phyloP scores from a whole-genome alignment of 2,329 filamentous ascomycete species.

The Alternaria metachromatica region DNA sequence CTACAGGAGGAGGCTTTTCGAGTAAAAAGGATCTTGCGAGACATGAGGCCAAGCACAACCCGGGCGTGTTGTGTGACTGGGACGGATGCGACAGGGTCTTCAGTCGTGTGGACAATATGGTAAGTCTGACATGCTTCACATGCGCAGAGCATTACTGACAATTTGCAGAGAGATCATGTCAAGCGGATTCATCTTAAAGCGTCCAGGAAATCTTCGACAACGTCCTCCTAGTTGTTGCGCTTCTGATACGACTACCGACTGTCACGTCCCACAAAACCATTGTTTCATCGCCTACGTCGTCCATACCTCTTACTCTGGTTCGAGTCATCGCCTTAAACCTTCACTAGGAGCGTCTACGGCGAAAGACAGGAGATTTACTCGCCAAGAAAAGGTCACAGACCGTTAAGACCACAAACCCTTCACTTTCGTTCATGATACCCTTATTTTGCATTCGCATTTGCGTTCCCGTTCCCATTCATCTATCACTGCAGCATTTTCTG shows the following conservation, averaged over 20 bases:
- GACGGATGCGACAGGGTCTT: constrained; percentile 64
- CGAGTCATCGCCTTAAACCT: background rate
- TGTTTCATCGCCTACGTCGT: background rate
- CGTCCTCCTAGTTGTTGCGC: constrained; percentile 14
- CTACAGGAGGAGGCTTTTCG: constrained; percentile 64
- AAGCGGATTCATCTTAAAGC: constrained; percentile 51
- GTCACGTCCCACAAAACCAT: background rate
- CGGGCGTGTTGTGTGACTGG: constrained; percentile 65
- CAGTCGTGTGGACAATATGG: constrained; percentile 68
- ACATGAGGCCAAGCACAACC: constrained; percentile 69
- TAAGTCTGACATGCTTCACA: constrained; percentile 34
- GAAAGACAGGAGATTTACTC: background rate
- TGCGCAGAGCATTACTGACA: constrained; percentile 21
- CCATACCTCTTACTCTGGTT: background rate
- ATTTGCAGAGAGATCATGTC: constrained; percentile 47
- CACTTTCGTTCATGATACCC: constrained; percentile 41
- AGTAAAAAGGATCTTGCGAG: constrained; percentile 68
- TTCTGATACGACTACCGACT: background rate
- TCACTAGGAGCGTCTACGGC: background rate
- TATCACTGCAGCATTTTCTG: constrained; percentile 9
- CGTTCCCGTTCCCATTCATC: constrained; percentile 3
- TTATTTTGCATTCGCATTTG: constrained; percentile 20
- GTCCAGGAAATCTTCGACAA: constrained; percentile 33
- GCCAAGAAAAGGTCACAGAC: constrained; percentile 11
- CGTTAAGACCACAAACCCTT: constrained; percentile 21